Conservation (phyloP, 768 basidiomycete genomes). For the Trametes sanguinea region DNA sequence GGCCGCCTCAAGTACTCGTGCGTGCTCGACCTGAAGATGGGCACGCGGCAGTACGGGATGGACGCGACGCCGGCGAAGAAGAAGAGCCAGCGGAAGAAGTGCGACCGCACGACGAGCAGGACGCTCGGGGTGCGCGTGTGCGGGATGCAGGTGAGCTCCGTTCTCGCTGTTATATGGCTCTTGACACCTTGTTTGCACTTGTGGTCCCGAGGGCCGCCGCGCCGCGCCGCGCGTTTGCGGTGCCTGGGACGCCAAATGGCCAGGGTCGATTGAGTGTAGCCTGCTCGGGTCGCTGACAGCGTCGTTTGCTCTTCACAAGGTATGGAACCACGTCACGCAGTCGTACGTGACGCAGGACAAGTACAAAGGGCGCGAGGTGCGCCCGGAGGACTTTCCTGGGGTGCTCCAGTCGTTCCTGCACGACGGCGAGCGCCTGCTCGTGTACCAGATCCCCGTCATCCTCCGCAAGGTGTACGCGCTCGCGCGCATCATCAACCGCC, state of each 20-base stretch:
- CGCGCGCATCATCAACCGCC: slow-evolving; percentile 82
- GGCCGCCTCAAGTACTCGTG: slow-evolving; percentile 90
- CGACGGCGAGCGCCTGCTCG: slow-evolving; percentile 80
- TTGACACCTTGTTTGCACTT: slow-evolving; percentile 17
- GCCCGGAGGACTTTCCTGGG: slow-evolving; percentile 79
- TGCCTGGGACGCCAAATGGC: slow-evolving; percentile 8
- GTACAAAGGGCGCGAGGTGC: slow-evolving; percentile 91
- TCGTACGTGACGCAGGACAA: slow-evolving; percentile 94
- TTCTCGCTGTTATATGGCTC: background rate
- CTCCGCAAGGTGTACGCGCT: slow-evolving; percentile 93
- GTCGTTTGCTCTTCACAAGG: slow-evolving; percentile 46
- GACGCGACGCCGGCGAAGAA: slow-evolving; percentile 92
- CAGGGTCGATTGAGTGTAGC: background rate
- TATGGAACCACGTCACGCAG: slow-evolving; percentile 86
- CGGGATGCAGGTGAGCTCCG: slow-evolving; percentile 90
- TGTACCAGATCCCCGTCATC: slow-evolving; percentile 89
- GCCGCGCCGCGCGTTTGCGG: background rate
- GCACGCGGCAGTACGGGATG: slow-evolving; percentile 98
- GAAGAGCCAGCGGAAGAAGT: slow-evolving; percentile 98
- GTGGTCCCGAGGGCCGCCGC: slow-evolving; percentile 5
- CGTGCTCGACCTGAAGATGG: slow-evolving; percentile 99
- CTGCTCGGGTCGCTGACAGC: slow-evolving; percentile 17
- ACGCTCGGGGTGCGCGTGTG: slow-evolving; percentile 91
- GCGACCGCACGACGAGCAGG: slow-evolving; percentile 92
- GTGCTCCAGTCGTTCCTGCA: slow-evolving; percentile 82